These are phyloP conservation scores for Phytopythium helicoides DNA, from an alignment of 352 stramenopile genomes.

Conservation along the genomic window DNA sequence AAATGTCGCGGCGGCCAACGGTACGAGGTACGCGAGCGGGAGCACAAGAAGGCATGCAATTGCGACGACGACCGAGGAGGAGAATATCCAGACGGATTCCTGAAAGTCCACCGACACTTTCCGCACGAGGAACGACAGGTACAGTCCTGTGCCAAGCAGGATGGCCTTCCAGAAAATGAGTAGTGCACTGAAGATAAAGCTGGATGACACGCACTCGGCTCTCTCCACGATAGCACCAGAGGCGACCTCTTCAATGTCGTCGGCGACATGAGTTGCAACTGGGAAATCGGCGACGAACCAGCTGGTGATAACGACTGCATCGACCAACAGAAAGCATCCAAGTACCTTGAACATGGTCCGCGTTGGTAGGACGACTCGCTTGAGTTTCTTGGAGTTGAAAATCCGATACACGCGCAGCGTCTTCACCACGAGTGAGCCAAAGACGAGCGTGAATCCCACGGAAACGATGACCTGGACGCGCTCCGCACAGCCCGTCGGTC, in stretches of 20 bases:
- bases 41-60: slow-evolving; percentile 27
- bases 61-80: slow-evolving; percentile 26
- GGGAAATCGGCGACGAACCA: slow-evolving; percentile 2
- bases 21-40: slow-evolving; percentile 37
- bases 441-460: slow-evolving; percentile 10
- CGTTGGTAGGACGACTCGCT: slow-evolving; percentile 13
- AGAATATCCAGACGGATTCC: slow-evolving; percentile 39
- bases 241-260: slow-evolving; percentile 13
- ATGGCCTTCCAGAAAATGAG: slow-evolving; percentile 60
- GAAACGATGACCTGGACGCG: background rate
- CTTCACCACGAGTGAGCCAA: slow-evolving; percentile 18
- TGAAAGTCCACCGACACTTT: slow-evolving; percentile 27
- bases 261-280: slow-evolving; percentile 14
- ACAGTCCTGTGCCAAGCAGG: slow-evolving; percentile 33
- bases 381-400: slow-evolving; percentile 17
- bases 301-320: slow-evolving; percentile 16
- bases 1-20: slow-evolving; percentile 18
- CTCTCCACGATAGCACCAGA: slow-evolving; percentile 17
- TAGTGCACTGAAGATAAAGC: slow-evolving; percentile 45
- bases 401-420: slow-evolving; percentile 30
- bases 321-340: slow-evolving; percentile 12
- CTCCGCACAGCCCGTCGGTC: background rate
- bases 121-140: slow-evolving; percentile 51
- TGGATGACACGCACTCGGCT: slow-evolving; percentile 30
- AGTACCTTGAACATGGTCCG: slow-evolving; percentile 18